Base-by-base conservation (phyloP, 768 basidiomycete species). In the Coprinopsis marcescibilis region DNA sequence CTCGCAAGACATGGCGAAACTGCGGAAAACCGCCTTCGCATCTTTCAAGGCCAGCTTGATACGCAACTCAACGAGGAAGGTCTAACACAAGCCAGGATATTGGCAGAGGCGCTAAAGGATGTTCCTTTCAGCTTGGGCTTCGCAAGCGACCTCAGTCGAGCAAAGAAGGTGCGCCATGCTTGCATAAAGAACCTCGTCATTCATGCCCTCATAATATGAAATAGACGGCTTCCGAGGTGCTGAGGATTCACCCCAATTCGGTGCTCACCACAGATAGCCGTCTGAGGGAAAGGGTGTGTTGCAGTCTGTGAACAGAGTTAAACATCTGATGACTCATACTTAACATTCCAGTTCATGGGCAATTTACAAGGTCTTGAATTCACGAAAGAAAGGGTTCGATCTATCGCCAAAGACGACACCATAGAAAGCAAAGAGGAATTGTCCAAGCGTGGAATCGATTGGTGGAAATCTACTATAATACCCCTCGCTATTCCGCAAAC, bases 1-100 rank as follows among this genome's bases (percentile, higher is more conserved):
- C 65, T 88, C 51, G 73, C 88, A 40, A 79, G 88, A 34, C 88
- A 90, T 54, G 88, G 85, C 15, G 85, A 90, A 68, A 90, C 88
- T 20, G 72, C 79, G 33, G 80, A 75, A 57, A 89, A 89, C 62
- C 64, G 69, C 43, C 62, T 66, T 4, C 67, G 70, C 20, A 77
- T 85, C 47, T 74, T 87, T 36, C 88, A 91, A 68, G 89, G 89
- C 32, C 89, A 91, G 7, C 55, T 78, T 46, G 83, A 91, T 63
- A 81, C 81, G 5, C 52, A 61, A 32, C 69, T 91, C 56, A 89
- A 90, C 54, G 74, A 69, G 14, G 64, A 60, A 2, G 89, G 89
- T 12, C 45, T 71, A 37, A 65, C 65, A 43, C 87, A 91, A 61
- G 83, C 83, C 15, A 56, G 58, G 46, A 62, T 71, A 45, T 73